Evolutionary conservation across 2,329 filamentous ascomycete genomes (phyloP).

Genomic region (Lasiodiplodia theobromae): DNA sequence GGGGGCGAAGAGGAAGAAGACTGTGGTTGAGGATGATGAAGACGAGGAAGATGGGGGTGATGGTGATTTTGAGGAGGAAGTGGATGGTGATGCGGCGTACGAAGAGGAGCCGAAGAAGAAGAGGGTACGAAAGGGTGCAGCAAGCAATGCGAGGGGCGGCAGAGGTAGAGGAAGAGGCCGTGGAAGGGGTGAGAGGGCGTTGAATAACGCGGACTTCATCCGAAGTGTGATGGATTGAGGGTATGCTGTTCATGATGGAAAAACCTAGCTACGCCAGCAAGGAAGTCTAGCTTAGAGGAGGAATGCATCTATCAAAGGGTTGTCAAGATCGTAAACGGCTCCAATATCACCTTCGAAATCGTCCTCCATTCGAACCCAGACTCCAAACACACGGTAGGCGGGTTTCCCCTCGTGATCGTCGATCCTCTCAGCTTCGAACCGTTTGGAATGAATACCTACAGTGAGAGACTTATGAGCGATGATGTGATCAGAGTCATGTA

Average conservation of each 20-base stretch:
- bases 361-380: no score
- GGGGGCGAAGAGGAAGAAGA: conserved; percentile 25
- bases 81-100: background rate
- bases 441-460: no score
- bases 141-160: no score
- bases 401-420: no score
- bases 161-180: background rate
- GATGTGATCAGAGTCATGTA: no score
- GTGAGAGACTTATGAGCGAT: no score
- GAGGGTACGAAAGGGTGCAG: background rate
- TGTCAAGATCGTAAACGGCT: no score
- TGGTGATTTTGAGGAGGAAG: background rate
- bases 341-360: no score
- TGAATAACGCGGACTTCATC: conserved; percentile 7
- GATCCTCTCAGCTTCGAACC: no score
- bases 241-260: background rate
- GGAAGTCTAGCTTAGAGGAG: no score
- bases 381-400: no score
- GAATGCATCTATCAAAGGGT: no score
- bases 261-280: background rate
- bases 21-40: conserved; percentile 6
- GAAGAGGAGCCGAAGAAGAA: conserved; percentile 22
- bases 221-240: background rate
- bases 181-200: background rate
- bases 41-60: background rate